phyloP scores from a whole-genome alignment of 805 yeast species.

The Danielia reshetovae region DNA sequence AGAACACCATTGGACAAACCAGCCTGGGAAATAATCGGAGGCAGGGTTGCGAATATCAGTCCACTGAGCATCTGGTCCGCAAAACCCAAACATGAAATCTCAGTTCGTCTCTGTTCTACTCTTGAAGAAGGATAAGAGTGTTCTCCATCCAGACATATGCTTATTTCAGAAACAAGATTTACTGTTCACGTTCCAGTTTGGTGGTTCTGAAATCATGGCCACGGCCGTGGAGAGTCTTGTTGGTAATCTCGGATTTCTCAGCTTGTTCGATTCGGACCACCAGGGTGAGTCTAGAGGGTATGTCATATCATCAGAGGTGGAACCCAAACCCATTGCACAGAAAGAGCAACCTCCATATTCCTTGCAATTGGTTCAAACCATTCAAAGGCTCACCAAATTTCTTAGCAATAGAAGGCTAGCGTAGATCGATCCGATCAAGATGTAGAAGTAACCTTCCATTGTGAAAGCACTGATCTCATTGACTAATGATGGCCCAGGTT shows the following conservation, averaged over 20 bases:
- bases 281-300: slow-evolving; percentile 64
- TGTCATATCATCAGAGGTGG: slow-evolving; percentile 45
- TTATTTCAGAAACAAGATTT: no score
- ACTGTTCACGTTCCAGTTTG: slow-evolving; percentile 23
- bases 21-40: slow-evolving; percentile 9
- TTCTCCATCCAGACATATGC: slow-evolving; percentile 18
- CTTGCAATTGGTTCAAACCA: slow-evolving; percentile 4
- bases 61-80: slow-evolving; percentile 11
- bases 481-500: slow-evolving; percentile 12
- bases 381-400: slow-evolving; percentile 5
- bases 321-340: slow-evolving; percentile 57
- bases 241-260: slow-evolving; percentile 22
- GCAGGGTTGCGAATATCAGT: slow-evolving; percentile 10
- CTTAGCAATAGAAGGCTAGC: slow-evolving; percentile 9
- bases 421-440: slow-evolving; percentile 8
- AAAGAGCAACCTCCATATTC: slow-evolving; percentile 22
- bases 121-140: slow-evolving; percentile 17
- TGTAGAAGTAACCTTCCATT: slow-evolving; percentile 13
- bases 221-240: slow-evolving; percentile 15
- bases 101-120: slow-evolving; percentile 9
- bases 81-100: slow-evolving; percentile 7
- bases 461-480: slow-evolving; percentile 7
- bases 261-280: slow-evolving; percentile 47
- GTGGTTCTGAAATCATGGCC: slow-evolving; percentile 28
- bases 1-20: slow-evolving; percentile 12